Evolutionary conservation across 495 filamentous ascomycete genomes (phyloP).

Genomic region (Podospora tetraspora): DNA sequence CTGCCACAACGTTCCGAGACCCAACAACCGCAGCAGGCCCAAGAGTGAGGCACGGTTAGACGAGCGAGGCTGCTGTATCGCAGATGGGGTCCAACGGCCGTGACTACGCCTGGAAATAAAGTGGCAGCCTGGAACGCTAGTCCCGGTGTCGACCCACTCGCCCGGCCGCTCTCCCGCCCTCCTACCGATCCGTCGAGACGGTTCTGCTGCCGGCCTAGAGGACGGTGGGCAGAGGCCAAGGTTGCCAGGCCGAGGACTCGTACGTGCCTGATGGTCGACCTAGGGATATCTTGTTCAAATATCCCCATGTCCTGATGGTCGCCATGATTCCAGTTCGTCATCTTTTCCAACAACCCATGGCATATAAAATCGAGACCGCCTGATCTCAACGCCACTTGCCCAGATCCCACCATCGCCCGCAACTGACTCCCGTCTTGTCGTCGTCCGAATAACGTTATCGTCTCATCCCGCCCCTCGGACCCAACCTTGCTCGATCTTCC

Average conservation of each 20-base stretch:
- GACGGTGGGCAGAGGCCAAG: not conserved
- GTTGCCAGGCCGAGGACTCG: not conserved
- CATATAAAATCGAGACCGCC: not conserved
- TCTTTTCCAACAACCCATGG: not conserved
- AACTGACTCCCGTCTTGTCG: not conserved
- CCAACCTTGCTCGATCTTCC: no score
- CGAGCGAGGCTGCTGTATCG: constrained; percentile 1
- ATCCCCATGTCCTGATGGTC: constrained; percentile 2
- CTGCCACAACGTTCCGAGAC: not conserved
- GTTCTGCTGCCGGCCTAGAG: not conserved
- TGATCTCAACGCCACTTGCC: not conserved
- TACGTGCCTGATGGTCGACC: not conserved
- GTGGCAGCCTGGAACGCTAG: not conserved
- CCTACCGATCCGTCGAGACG: not conserved
- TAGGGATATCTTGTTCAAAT: constrained; percentile 11
- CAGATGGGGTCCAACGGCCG: constrained; percentile 1
- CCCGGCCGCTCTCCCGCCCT: constrained; percentile 1
- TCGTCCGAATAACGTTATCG: constrained; percentile 1
- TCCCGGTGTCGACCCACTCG: not conserved
- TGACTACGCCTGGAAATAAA: not conserved
- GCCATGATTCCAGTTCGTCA: not conserved
- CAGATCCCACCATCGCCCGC: not conserved
- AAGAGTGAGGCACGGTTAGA: not conserved
- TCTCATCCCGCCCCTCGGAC: not conserved
- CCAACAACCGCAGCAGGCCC: constrained; percentile 1